phyloP scores from a whole-genome alignment of 2,329 filamentous ascomycete genomes.

The Phaeophleospora eucalypticola region DNA sequence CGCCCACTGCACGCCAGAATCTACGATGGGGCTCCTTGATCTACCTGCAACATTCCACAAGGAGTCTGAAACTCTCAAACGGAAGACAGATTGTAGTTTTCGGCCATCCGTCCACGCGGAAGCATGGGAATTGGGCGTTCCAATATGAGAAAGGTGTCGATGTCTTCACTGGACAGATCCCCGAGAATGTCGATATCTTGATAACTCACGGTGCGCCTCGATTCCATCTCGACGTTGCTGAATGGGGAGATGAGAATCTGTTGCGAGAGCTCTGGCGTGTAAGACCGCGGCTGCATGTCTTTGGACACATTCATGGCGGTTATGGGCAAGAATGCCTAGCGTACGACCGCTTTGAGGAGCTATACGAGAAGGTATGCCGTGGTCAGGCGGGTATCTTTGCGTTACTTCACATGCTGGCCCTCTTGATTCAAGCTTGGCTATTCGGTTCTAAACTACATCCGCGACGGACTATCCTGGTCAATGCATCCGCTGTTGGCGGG shows the following conservation, averaged over 20 bases:
- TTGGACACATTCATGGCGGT: slow-evolving; percentile 72
- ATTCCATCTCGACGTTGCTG: slow-evolving; percentile 62
- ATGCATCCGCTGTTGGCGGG: neutral
- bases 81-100: slow-evolving; percentile 66
- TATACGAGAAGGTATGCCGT: neutral
- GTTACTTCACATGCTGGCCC: neutral
- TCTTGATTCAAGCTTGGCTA: neutral
- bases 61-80: slow-evolving; percentile 52
- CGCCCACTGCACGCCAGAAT: slow-evolving; percentile 53
- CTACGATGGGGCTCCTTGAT: slow-evolving; percentile 69
- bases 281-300: slow-evolving; percentile 71
- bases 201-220: slow-evolving; percentile 77
- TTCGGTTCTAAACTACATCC: neutral
- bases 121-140: slow-evolving; percentile 74
- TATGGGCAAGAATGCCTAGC: neutral
- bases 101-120: slow-evolving; percentile 63
- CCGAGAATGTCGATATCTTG: slow-evolving; percentile 69
- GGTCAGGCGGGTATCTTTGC: neutral
- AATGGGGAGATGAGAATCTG: slow-evolving; percentile 64
- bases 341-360: neutral
- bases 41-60: slow-evolving; percentile 65
- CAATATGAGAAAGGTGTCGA: slow-evolving; percentile 65
- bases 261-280: slow-evolving; percentile 72
- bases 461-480: neutral
- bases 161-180: slow-evolving; percentile 70